Conservation (phyloP, 352 stramenopile species). For the Pythium plurisporium region DNA sequence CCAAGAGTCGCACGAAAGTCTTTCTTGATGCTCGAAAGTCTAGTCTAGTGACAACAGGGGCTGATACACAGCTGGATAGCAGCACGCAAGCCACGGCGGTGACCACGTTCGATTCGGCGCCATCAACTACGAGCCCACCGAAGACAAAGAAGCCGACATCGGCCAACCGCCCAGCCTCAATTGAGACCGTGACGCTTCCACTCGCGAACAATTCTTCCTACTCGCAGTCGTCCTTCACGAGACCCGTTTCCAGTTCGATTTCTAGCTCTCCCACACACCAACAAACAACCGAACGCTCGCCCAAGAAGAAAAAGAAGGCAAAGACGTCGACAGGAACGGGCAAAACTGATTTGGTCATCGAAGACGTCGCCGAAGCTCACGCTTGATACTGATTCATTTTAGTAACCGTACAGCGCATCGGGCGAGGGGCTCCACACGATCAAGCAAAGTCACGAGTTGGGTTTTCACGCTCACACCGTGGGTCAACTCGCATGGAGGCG, state of each 20-base stretch:
- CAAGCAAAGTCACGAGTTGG: neutral
- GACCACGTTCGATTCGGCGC: neutral
- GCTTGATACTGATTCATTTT: neutral
- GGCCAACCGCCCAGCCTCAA: neutral
- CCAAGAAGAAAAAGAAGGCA: slow-evolving; percentile 17
- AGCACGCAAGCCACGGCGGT: neutral
- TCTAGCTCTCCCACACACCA: neutral
- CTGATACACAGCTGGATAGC: neutral
- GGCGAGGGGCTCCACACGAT: slow-evolving; percentile 5
- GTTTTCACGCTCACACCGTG: neutral
- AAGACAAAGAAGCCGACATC: neutral
- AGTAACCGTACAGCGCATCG: neutral
- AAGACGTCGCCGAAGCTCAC: slow-evolving; percentile 9
- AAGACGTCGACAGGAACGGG: neutral
- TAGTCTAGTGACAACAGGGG: neutral
- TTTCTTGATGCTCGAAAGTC: neutral
- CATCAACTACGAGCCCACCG: neutral
- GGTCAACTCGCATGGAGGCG: neutral
- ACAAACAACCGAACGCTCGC: neutral
- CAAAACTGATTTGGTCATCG: slow-evolving; percentile 10
- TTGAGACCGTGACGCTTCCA: neutral
- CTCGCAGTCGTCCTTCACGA: neutral
- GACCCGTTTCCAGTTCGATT: neutral
- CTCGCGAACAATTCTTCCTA: slow-evolving; percentile 5
- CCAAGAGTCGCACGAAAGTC: slow-evolving; percentile 2